phyloP scores from a whole-genome alignment of 2,329 filamentous ascomycete species.

The Alternaria infectoria region DNA sequence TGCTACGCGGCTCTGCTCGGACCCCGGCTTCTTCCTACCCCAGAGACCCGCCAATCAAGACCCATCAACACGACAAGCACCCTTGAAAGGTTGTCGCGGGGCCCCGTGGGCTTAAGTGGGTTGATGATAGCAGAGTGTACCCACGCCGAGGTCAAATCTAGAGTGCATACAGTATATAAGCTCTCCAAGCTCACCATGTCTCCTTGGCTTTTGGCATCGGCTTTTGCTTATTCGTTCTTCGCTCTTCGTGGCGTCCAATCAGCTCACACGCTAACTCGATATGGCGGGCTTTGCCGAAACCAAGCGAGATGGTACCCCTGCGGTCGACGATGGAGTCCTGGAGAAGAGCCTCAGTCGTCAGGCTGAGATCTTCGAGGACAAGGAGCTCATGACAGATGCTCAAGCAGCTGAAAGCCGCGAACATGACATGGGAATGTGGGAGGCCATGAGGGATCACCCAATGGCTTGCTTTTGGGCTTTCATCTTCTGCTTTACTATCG shows the following conservation, averaged over 20 bases:
- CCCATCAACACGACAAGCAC: slow-evolving; percentile 13
- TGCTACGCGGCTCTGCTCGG: slow-evolving; percentile 2
- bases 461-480: slow-evolving; percentile 63
- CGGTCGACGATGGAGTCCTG: background rate
- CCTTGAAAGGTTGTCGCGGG: slow-evolving; percentile 24
- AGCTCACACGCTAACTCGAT: slow-evolving; percentile 2
- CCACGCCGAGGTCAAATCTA: slow-evolving; percentile 8
- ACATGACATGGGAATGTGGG: slow-evolving; percentile 56
- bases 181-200: background rate
- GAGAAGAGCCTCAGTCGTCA: slow-evolving; percentile 9
- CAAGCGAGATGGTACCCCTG: slow-evolving; percentile 5
- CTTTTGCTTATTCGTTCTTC: slow-evolving; percentile 16
- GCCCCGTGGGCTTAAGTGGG: slow-evolving; percentile 22
- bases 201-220: slow-evolving; percentile 4
- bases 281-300: slow-evolving; percentile 12
- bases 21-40: background rate
- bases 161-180: slow-evolving; percentile 15
- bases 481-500: slow-evolving; percentile 62
- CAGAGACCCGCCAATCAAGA: slow-evolving; percentile 16
- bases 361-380: slow-evolving; percentile 27
- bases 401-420: slow-evolving; percentile 63
- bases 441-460: slow-evolving; percentile 59
- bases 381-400: slow-evolving; percentile 45
- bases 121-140: background rate
- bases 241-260: slow-evolving; percentile 11